Base-by-base conservation (phyloP, 306 rosid species). In the Sesbania bispinosa region DNA sequence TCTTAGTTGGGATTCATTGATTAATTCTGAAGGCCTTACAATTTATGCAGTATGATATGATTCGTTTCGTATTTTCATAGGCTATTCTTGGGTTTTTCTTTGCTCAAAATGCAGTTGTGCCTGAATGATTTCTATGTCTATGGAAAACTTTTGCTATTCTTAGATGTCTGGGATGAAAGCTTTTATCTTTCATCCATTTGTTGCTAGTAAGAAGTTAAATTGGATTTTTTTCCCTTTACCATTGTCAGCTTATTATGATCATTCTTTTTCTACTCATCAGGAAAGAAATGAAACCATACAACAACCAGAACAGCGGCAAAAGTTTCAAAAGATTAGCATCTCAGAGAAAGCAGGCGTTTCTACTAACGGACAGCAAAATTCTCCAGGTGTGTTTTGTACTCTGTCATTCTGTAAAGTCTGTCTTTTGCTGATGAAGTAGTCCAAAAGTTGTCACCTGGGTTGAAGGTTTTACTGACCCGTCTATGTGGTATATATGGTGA, bases 351-450 rank as follows among this genome's bases (percentile, higher is more conserved):
- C 63, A 66, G 86, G 77, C 66, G 88, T 65, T 65, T 76, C 92
- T 62, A 63, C 69, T 29, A 77, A 77, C 27, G 80, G 83, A 24
- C 24, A 64, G 66, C 81, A 78, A 76, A 85, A 76, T 29, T 82
- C 88, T 76, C 90, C 97, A 59, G 90, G 96, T 89, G 33, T 69
- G 86, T 62, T 69, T 43, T 46, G 43, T 70, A 42, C 66, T n/a
- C n/a, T 66, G 57, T 26, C 72, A 29, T 9, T 47, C 64, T 55
- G 30, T 54, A 50, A 32, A 26, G 41, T 23, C 10, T 11, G 50
- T 16, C 47, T 76, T 75, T 73, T 54, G 50, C 35, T 7, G 77
- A 51, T 42, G 50, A 75, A 69, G 43, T 53, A 61, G 48, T 24
- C 68, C 35, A 68, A 47, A 41, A 66, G 57, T 52, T 53, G 19